Base-by-base conservation (phyloP, 2,329 filamentous ascomycete species). In the Cordyceps tenuipes region DNA sequence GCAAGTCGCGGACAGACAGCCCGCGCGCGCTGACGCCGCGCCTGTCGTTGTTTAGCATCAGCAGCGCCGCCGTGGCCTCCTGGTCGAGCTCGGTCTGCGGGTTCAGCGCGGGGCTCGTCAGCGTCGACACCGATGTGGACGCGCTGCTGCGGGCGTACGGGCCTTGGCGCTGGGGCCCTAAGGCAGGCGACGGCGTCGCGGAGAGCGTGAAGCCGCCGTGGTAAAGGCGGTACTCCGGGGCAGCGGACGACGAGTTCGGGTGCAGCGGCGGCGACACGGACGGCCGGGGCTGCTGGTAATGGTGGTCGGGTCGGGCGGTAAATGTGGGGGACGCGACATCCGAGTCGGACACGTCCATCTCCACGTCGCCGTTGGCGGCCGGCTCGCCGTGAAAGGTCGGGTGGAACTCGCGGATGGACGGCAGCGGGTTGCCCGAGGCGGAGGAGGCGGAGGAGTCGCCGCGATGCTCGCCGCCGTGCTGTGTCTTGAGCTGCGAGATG, bases 1-100 rank as follows among this genome's bases (percentile, higher is more conserved):
- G 68, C 57, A 84, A 66, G 67, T 84, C 81, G 52, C 75, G 75
- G 15, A 84, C 81, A 47, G 81, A 83, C 71, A 84, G 74, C 0
- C 79, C 79, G 55, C 81, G 71, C 10, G 72, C 76, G 29, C 70
- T 68, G 7, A 54, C 60, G 43, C 78, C 79, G 41, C 90, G 80
- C 46, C 90, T 82, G 70, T 94, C 91, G 58, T 80, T 85, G 65
- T 92, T 95, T 62, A 97, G 77, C 91, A 96, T 96, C 70, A 96
- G 73, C 66, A 96, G 72, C 3, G 91, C 92, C 13, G 90, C 87
- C 8, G 91, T 94, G 1, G 91, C 92, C 71, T 94, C 90, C 62
- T 91, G 87, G 63, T 89, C 85, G 5, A 83, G 68, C 54, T 86
- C 82, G 41, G 76, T 75, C 67, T 83, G 80, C 0, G 84, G 82